Evolutionary conservation across 139 green algal species (phyloP).

Genomic region (Chlorella sorokiniana): DNA sequence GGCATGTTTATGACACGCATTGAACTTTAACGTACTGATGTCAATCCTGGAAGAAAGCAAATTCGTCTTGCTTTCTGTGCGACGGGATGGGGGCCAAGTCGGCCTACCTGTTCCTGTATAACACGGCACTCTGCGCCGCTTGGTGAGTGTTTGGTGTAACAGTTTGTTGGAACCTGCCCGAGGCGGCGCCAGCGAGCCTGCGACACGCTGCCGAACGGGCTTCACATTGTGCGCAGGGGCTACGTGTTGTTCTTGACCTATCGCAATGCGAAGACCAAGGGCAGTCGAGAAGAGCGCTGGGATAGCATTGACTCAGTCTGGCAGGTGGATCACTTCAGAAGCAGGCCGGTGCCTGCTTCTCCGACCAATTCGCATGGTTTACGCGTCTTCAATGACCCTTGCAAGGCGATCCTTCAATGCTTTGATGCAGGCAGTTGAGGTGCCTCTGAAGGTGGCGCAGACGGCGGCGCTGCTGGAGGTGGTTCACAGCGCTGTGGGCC

Average conservation of each 20-base stretch:
- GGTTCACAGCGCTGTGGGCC: constrained; percentile 76
- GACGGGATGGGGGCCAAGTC: constrained; percentile 9
- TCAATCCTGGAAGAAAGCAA: too few species aligned
- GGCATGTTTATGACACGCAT: too few species aligned
- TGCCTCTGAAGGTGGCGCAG: constrained; percentile 84
- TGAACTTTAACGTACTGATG: too few species aligned
- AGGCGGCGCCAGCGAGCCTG: not conserved
- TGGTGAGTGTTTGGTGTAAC: constrained; percentile 63
- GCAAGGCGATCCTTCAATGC: not conserved
- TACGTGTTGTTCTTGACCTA: constrained; percentile 69
- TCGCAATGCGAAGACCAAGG: constrained; percentile 31
- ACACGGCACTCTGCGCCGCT: constrained; percentile 52
- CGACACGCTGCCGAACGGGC: not conserved
- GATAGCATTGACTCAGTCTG: constrained; percentile 38
- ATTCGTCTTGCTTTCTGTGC: too few species aligned
- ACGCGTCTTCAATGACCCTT: too few species aligned
- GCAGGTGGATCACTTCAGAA: constrained; percentile 44
- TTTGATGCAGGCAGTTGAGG: constrained; percentile 57
- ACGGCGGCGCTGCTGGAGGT: constrained; percentile 86
- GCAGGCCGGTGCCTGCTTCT: too few species aligned
- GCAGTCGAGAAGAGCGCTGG: constrained; percentile 37
- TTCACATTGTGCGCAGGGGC: constrained; percentile 50
- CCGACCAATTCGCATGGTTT: not conserved
- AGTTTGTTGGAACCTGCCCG: not conserved
- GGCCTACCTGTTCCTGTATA: constrained; percentile 76